Base-by-base conservation (phyloP, 257 asterid species). In the Hygrophila difformis region DNA sequence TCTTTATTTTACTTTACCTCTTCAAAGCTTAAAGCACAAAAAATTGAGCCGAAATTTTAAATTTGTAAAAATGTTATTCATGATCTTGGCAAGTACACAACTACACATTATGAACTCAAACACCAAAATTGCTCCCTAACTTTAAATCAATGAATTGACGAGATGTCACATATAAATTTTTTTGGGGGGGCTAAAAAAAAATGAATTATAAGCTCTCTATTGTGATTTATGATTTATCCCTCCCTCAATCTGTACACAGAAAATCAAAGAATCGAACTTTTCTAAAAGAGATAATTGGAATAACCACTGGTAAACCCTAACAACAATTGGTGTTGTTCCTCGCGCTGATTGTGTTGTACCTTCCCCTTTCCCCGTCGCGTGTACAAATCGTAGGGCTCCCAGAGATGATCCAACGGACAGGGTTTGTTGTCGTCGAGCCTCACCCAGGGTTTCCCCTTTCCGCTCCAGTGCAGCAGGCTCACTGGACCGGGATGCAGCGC, bases 401-500 rank as follows among this genome's bases (percentile, higher is more conserved):
- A 68, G 48, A 68, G 51, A 45, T 54, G 38, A 63, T 68, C 75
- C 75, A 68, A 58, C 28, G 70, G 71, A 45, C 75, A 68, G 1
- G 75, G 61, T 17, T 57, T 68, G 47, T 14, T 59, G 57, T 68
- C 61, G 40, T 68, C 75, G 1, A 68, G 60, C 56, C 75, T 48
- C 3, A 44, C 67, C 75, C 75, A 68, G 6, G 75, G 75, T 59
- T 68, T 68, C 14, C 75, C 71, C 36, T 58, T 68, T n/a, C 75
- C 75, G 50, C 75, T 68, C 75, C 75, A 68, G 42, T 68, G 75
- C 61, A 68, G 48, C 56, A 68, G 51, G 53, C 75, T 68, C 39
- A 68, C 75, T 20, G 66, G 63, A 22, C 75, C 75, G 12, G 75
- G 67, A 44, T 68, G 75, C 53, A 68, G 44, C 51, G 57, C 18